These are phyloP conservation scores for Aspergillus aculeatinus DNA, from an alignment of 2,329 filamentous ascomycete species.

Conservation along the genomic window DNA sequence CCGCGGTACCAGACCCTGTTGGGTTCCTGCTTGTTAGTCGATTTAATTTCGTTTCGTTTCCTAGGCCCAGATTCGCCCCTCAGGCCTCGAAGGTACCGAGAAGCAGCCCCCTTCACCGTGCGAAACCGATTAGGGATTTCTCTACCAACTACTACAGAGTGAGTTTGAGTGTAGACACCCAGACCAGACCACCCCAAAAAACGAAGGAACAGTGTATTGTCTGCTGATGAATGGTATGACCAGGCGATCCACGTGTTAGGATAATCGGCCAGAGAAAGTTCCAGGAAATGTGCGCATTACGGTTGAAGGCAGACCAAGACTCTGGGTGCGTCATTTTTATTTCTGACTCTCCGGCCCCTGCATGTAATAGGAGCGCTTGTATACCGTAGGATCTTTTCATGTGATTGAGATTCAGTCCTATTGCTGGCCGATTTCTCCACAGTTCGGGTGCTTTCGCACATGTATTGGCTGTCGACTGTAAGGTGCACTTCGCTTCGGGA, in stretches of 20 bases:
- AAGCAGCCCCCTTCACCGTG: background rate
- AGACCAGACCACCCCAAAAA: background rate
- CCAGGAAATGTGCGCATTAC: background rate
- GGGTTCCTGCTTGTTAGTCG: background rate
- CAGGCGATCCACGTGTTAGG: background rate
- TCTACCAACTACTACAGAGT: background rate
- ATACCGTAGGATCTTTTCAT: background rate
- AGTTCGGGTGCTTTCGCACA: background rate
- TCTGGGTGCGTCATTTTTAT: background rate
- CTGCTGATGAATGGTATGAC: background rate
- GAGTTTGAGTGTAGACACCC: background rate
- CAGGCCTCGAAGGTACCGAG: background rate
- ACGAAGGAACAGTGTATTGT: background rate
- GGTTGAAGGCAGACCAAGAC: background rate
- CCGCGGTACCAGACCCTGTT: slow-evolving; percentile 6
- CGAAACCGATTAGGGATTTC: background rate
- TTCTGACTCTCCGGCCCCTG: background rate
- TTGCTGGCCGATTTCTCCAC: background rate
- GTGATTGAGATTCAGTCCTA: background rate
- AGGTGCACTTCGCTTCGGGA: slow-evolving; percentile 16
- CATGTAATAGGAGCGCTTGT: background rate
- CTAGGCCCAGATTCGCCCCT: background rate
- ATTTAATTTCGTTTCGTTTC: slow-evolving; percentile 1
- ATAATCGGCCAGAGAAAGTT: background rate
- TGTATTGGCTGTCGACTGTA: background rate